These are phyloP conservation scores for Peltaster fructicola DNA, from an alignment of 2,329 filamentous ascomycete species.

Conservation along the genomic window DNA sequence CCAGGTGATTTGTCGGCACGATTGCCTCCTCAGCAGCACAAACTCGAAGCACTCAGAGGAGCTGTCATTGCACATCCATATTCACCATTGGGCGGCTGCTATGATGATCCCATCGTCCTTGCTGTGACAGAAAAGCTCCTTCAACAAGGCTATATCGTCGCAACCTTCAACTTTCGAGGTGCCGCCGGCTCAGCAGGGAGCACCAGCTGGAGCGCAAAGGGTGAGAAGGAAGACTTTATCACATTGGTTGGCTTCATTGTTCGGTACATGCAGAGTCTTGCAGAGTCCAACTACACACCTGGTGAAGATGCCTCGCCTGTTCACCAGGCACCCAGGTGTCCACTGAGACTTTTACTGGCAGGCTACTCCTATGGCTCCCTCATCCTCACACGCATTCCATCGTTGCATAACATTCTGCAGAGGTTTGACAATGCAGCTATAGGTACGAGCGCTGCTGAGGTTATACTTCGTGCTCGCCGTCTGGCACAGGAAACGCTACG, in stretches of 20 bases:
- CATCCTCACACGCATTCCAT: slow-evolving; percentile 56
- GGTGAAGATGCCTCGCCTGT: neutral
- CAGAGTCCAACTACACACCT: slow-evolving; percentile 28
- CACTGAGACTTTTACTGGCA: slow-evolving; percentile 37
- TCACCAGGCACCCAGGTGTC: neutral
- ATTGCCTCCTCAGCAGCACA: neutral
- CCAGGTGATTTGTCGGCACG: slow-evolving; percentile 6
- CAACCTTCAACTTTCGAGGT: slow-evolving; percentile 89
- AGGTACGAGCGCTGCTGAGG: slow-evolving; percentile 48
- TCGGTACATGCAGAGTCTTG: slow-evolving; percentile 55
- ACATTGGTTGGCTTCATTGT: slow-evolving; percentile 67
- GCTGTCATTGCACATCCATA: slow-evolving; percentile 80
- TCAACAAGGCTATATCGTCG: slow-evolving; percentile 55
- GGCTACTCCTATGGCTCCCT: slow-evolving; percentile 89
- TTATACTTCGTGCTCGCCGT: slow-evolving; percentile 50
- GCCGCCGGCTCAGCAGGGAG: slow-evolving; percentile 55
- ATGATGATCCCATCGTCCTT: slow-evolving; percentile 66
- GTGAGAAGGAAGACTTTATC: slow-evolving; percentile 67
- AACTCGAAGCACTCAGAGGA: slow-evolving; percentile 15
- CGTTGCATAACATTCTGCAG: slow-evolving; percentile 36
- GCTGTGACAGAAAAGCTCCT: slow-evolving; percentile 46
- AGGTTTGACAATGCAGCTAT: slow-evolving; percentile 36
- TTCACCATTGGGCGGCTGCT: slow-evolving; percentile 67
- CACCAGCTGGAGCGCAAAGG: slow-evolving; percentile 73
- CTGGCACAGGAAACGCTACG: slow-evolving; percentile 46